phyloP scores from a whole-genome alignment of 345 rosid species.

The sweet orange (Citrus sinensis) region DNA sequence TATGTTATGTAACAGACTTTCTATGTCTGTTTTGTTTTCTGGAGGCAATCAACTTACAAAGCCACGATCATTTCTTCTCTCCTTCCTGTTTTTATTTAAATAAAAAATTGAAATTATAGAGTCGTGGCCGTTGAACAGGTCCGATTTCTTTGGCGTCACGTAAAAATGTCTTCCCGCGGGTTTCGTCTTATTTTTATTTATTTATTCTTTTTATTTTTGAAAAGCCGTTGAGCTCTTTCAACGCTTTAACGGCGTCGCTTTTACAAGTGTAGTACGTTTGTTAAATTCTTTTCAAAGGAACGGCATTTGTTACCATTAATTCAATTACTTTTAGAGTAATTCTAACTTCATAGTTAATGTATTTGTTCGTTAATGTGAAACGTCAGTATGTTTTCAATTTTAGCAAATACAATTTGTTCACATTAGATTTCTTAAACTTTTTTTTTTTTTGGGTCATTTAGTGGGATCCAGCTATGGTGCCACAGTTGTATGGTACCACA shows the following conservation, averaged over 20 bases:
- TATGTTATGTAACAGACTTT: background rate
- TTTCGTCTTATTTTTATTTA: constrained; percentile 18
- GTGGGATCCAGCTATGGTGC: no score
- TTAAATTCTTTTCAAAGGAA: background rate
- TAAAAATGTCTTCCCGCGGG: constrained; percentile 41
- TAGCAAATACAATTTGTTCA: background rate
- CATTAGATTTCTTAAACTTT: no score
- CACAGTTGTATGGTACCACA: no score
- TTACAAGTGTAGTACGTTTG: background rate
- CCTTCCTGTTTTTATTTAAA: background rate
- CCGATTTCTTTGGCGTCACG: constrained; percentile 26
- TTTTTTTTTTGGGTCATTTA: no score
- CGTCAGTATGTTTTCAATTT: background rate
- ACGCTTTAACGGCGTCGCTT: background rate
- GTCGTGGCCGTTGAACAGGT: constrained; percentile 23
- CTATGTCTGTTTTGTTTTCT: background rate
- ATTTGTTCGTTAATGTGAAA: background rate
- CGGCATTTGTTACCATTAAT: background rate
- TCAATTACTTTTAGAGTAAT: no score
- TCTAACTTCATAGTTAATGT: background rate
- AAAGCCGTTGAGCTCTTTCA: background rate
- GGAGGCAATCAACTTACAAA: background rate
- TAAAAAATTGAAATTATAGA: background rate
- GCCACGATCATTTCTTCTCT: background rate
- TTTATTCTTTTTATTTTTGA: background rate